Conservation (phyloP, 2,329 filamentous ascomycete species). For the Exophiala lecanii-corni region DNA sequence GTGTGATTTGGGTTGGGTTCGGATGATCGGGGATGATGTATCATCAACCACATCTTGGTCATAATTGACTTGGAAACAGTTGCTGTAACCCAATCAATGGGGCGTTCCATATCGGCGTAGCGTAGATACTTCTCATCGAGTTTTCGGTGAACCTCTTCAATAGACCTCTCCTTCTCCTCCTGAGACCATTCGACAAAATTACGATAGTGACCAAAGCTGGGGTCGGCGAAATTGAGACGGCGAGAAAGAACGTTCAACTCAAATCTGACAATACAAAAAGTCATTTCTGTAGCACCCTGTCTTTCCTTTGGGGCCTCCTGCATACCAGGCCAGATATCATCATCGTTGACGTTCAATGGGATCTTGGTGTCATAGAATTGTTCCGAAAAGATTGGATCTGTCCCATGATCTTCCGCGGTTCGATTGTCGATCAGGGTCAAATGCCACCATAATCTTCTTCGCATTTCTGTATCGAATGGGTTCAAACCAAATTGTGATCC, state of each 20-base stretch:
- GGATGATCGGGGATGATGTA: conserved; percentile 62
- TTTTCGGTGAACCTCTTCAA: conserved; percentile 51
- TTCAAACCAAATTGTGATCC: conserved; percentile 46
- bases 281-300: conserved; percentile 51
- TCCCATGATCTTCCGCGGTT: conserved; percentile 60
- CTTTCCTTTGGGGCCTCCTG: conserved; percentile 46
- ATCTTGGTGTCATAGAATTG: conserved; percentile 56
- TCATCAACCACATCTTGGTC: conserved; percentile 71
- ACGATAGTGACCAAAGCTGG: conserved; percentile 23
- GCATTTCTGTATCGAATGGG: conserved; percentile 47
- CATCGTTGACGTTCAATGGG: conserved; percentile 48
- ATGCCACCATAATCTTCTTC: conserved; percentile 36
- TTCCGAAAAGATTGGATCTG: conserved; percentile 55
- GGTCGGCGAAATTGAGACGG: conserved; percentile 36
- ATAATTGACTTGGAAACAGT: conserved; percentile 67
- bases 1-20: conserved; percentile 52
- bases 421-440: conserved; percentile 53
- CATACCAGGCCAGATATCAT: conserved; percentile 46
- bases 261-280: conserved; percentile 48
- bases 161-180: conserved; percentile 40
- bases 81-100: conserved; percentile 63
- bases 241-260: conserved; percentile 46
- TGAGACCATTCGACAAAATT: conserved; percentile 8
- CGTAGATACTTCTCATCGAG: conserved; percentile 53
- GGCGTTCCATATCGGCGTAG: conserved; percentile 48